Conservation (phyloP, 805 yeast species). For the Torulaspora quercuum region DNA sequence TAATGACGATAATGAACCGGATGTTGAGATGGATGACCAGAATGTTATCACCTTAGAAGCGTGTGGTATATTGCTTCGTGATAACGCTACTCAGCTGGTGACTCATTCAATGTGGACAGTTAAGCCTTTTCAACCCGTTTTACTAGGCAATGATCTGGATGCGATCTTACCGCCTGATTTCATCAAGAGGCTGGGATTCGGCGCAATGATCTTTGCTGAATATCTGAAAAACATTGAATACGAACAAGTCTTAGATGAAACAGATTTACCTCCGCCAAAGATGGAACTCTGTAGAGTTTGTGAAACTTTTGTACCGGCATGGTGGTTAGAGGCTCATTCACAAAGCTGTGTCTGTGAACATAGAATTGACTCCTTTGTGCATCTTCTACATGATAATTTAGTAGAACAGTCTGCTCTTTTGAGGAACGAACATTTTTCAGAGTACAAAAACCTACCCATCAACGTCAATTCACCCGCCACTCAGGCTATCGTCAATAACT, state of each 20-base stretch:
- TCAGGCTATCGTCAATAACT: slow-evolving; percentile 15
- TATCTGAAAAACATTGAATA: slow-evolving; percentile 66
- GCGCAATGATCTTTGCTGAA: slow-evolving; percentile 76
- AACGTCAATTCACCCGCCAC: slow-evolving; percentile 16
- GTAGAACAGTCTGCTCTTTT: slow-evolving; percentile 64
- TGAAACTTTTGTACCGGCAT: slow-evolving; percentile 84
- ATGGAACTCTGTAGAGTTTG: slow-evolving; percentile 86
- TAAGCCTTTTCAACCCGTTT: slow-evolving; percentile 46
- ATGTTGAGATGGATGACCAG: slow-evolving; percentile 39
- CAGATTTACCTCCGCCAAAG: slow-evolving; percentile 71
- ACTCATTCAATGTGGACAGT: slow-evolving; percentile 92
- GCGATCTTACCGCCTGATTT: slow-evolving; percentile 56
- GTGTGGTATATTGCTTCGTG: slow-evolving; percentile 83
- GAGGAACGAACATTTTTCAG: slow-evolving; percentile 34
- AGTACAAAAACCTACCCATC: slow-evolving; percentile 56
- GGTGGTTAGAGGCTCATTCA: slow-evolving; percentile 94
- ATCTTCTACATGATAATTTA: slow-evolving; percentile 68
- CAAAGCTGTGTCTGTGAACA: slow-evolving; percentile 85
- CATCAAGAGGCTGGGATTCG: slow-evolving; percentile 80
- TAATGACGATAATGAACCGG: slow-evolving; percentile 40
- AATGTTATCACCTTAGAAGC: slow-evolving; percentile 78
- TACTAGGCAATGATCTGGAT: slow-evolving; percentile 50
- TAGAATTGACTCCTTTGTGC: slow-evolving; percentile 72
- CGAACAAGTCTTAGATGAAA: slow-evolving; percentile 59
- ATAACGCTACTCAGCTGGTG: slow-evolving; percentile 52